Conservation (phyloP, 768 basidiomycete species). For the Hemileccinum impolitum region DNA sequence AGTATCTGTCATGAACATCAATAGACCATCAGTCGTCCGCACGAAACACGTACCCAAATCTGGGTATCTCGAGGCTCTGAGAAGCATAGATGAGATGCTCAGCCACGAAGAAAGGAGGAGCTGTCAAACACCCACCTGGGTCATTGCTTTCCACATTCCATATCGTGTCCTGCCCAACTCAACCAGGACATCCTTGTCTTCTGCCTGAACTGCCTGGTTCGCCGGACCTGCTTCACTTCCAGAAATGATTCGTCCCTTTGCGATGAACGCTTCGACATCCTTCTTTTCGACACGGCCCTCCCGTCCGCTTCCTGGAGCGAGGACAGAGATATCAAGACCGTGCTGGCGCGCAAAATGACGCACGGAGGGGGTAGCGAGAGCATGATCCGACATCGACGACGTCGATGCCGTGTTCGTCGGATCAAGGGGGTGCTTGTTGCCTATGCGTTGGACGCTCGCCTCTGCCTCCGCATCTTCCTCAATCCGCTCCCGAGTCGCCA, state of each 20-base stretch:
- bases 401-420: slow-evolving; percentile 39
- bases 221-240: background rate
- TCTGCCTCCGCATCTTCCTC: background rate
- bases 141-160: slow-evolving; percentile 91
- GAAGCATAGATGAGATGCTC: background rate
- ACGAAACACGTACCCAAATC: slow-evolving; percentile 60
- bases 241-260: slow-evolving; percentile 8
- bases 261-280: slow-evolving; percentile 66
- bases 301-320: slow-evolving; percentile 69
- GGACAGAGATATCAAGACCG: slow-evolving; percentile 53
- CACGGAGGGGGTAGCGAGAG: slow-evolving; percentile 74
- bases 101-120: background rate
- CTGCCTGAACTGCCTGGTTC: background rate
- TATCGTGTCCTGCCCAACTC: slow-evolving; percentile 75
- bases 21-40: background rate
- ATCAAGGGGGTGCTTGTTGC: slow-evolving; percentile 59
- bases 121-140: slow-evolving; percentile 48
- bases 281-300: slow-evolving; percentile 70
- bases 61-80: slow-evolving; percentile 81
- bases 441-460: background rate
- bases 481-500: background rate
- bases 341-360: slow-evolving; percentile 71
- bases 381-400: slow-evolving; percentile 27
- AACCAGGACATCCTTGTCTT: slow-evolving; percentile 50
- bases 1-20: slow-evolving; percentile 46